Conservation (phyloP, 768 basidiomycete genomes). For the Arthromyces matolae region DNA sequence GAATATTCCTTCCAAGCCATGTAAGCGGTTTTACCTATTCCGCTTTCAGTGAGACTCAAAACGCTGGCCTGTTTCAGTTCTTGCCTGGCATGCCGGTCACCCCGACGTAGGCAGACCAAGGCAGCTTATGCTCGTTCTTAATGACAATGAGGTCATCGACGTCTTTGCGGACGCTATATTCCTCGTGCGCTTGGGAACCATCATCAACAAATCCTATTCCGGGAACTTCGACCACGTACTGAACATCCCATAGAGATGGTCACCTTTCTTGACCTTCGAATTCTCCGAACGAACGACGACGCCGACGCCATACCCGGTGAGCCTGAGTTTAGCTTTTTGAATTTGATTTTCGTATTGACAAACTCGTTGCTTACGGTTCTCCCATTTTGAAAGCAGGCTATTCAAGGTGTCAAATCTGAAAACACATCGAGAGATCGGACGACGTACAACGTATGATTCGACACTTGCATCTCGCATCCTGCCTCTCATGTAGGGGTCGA, state of each 20-base stretch:
- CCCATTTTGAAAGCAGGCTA: slow-evolving; percentile 13
- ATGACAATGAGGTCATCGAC: slow-evolving; percentile 21
- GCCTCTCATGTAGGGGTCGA: slow-evolving; percentile 43
- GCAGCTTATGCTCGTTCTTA: slow-evolving; percentile 40
- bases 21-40: slow-evolving; percentile 30
- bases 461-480: slow-evolving; percentile 29
- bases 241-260: slow-evolving; percentile 28
- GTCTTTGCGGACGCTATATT: slow-evolving; percentile 34
- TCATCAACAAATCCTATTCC: too few species aligned
- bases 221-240: slow-evolving; percentile 5
- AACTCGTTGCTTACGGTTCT: slow-evolving; percentile 19
- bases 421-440: slow-evolving; percentile 7
- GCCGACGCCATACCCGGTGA: slow-evolving; percentile 18
- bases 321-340: slow-evolving; percentile 7
- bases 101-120: slow-evolving; percentile 47
- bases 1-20: slow-evolving; percentile 38
- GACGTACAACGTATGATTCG: slow-evolving; percentile 14
- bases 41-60: not conserved
- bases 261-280: slow-evolving; percentile 21
- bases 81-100: slow-evolving; percentile 51
- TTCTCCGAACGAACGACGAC: slow-evolving; percentile 18
- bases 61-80: slow-evolving; percentile 6
- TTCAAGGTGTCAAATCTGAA: not conserved
- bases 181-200: slow-evolving; percentile 31
- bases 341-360: not conserved